Percentiles rank a stretch among this genome's conserved stretches.
Conservation (phyloP, 2,329 filamentous ascomycete species). For the Helicocarpus griseus region DNA sequence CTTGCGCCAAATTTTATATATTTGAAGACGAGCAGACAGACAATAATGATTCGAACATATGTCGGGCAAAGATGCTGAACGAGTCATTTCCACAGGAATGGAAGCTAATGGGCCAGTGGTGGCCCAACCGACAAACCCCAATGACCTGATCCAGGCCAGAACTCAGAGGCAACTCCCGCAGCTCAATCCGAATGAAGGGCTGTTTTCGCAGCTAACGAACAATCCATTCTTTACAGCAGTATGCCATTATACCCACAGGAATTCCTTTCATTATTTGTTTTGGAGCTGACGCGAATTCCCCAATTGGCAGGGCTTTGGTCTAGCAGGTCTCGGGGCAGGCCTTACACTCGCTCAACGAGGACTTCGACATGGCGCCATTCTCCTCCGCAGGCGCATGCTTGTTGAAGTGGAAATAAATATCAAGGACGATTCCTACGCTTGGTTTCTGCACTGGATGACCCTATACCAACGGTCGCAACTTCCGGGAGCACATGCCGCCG, state of each 20-base stretch:
- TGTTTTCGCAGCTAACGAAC: slow-evolving; percentile 35
- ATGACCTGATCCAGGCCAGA: slow-evolving; percentile 28
- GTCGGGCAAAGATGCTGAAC: slow-evolving; percentile 8
- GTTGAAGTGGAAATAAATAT: slow-evolving; percentile 94
- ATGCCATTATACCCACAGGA: slow-evolving; percentile 13
- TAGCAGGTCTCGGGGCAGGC: slow-evolving; percentile 76
- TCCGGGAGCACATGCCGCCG: slow-evolving; percentile 40
- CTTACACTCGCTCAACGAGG: slow-evolving; percentile 73
- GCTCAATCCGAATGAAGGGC: slow-evolving; percentile 27
- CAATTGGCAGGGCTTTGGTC: slow-evolving; percentile 60
- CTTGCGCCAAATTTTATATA: neutral
- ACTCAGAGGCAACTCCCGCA: slow-evolving; percentile 21
- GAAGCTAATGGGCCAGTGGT: slow-evolving; percentile 26
- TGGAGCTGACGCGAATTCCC: slow-evolving; percentile 1
- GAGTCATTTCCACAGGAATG: slow-evolving; percentile 22
- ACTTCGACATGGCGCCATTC: slow-evolving; percentile 57
- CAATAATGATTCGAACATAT: slow-evolving; percentile 5
- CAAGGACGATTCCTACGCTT: slow-evolving; percentile 85
- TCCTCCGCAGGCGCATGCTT: slow-evolving; percentile 75
- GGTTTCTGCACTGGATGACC: slow-evolving; percentile 92
- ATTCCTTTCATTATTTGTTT: neutral
- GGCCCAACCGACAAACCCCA: slow-evolving; percentile 22
- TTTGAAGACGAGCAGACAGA: neutral
- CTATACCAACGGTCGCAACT: slow-evolving; percentile 60
- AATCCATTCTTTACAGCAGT: slow-evolving; percentile 44